Base-by-base conservation (phyloP, 352 stramenopile species). In the Pythium graminicola region DNA sequence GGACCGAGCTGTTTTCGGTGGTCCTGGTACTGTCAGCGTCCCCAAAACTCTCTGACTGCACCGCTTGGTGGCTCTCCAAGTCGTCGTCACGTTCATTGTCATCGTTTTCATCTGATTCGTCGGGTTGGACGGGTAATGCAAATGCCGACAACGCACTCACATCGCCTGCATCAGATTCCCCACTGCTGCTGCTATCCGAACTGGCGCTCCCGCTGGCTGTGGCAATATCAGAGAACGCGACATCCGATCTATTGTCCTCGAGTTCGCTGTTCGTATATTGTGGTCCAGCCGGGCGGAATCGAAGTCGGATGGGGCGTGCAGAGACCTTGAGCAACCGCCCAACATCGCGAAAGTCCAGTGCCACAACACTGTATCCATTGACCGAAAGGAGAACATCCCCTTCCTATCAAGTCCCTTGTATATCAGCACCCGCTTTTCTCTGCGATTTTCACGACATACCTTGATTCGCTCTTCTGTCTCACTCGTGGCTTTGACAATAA, bases 1-100 rank as follows among this genome's bases (percentile, higher is more conserved):
- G 47, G 4, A 87, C 67, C 0, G 79, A 89, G 61, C 76, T 86
- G 50, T 85, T 84, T 51, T 87, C 74, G 1, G 79, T 89, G 4
- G 76, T 86, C 22, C 72, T 62, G 1, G 67, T 72, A 52, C 79
- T 89, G 60, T 89, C 74, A 2, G 70, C 79, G 39, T 89, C 79
- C 2, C 79, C 76, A 61, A 89, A 89, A 32, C 76, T 87, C 56
- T 89, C 79, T 0, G 79, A 89, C 43, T 83, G 70, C 45, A 89
- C 79, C 11, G 79, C 79, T 41, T 70, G 65, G 40, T 85, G 79
- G 42, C 76, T 87, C 41, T 86, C 76, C 11, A 74, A 64, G 39
- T 89, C 79, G 19, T 86, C 70, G 40, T 86, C 68, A n/a, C 40
- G 35, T 6, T 57, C 39, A n/a, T 81, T 67, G 9, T 75, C 63